Evolutionary conservation across 257 asterid species (phyloP).

Genomic region (Ballota nigra): DNA sequence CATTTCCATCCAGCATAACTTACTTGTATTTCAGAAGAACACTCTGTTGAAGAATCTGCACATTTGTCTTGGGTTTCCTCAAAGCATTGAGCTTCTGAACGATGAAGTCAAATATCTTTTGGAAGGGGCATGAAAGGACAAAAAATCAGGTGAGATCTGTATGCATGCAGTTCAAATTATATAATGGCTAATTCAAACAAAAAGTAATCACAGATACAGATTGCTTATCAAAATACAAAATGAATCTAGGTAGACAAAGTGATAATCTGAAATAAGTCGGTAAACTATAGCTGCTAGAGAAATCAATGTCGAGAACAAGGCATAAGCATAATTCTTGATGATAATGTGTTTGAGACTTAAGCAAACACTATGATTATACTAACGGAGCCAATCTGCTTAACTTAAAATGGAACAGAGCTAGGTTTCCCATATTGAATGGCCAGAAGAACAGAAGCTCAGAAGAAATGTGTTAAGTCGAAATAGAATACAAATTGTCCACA

Average conservation of each 20-base stretch:
- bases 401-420: not conserved
- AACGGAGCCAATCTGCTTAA: not conserved
- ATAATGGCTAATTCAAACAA: conserved; percentile 18
- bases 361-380: conserved; percentile 1
- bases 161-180: conserved; percentile 11
- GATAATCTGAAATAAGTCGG: not conserved
- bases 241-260: not conserved
- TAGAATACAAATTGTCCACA: conserved; percentile 1
- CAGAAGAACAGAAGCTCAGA: not conserved
- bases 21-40: conserved; percentile 97
- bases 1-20: conserved; percentile 27
- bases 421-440: not conserved
- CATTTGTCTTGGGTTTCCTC: conserved; percentile 98
- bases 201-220: conserved; percentile 8
- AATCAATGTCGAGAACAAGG: not conserved
- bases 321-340: not conserved
- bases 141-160: conserved; percentile 21
- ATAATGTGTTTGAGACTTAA: not conserved
- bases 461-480: not conserved
- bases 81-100: conserved; percentile 90
- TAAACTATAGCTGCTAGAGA: conserved; percentile 7
- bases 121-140: conserved; percentile 27
- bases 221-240: conserved; percentile 9
- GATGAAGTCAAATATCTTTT: conserved; percentile 82
- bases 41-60: conserved; percentile 98